Percentiles rank a stretch among this genome's conserved stretches.
Conservation (phyloP, 2,329 filamentous ascomycete genomes). For the Aspergillus pseudonomiae region DNA sequence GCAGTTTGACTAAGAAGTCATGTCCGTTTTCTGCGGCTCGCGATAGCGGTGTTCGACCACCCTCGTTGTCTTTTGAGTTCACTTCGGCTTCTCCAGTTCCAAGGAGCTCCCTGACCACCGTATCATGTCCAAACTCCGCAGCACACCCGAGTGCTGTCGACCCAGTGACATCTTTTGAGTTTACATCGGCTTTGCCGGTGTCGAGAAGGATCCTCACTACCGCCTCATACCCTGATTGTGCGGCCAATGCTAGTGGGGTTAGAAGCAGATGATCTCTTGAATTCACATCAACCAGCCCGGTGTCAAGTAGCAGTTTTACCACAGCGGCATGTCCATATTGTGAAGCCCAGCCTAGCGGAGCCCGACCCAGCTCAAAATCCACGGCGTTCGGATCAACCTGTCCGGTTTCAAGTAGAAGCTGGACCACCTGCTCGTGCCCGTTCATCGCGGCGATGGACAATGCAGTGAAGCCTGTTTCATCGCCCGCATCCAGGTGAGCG, state of each 20-base stretch:
- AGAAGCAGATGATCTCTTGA: neutral
- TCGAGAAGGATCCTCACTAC: neutral
- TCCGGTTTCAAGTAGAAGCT: neutral
- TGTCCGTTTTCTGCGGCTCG: neutral
- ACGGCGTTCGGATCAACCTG: neutral
- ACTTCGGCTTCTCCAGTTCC: neutral
- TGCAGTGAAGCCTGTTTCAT: neutral
- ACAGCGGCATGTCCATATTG: neutral
- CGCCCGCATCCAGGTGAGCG: neutral
- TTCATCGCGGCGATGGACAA: neutral
- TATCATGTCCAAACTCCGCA: conserved; percentile 1
- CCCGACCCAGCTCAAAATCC: neutral
- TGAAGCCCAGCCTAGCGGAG: neutral
- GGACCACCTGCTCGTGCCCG: neutral
- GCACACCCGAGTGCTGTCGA: neutral
- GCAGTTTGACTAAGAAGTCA: conserved; percentile 1
- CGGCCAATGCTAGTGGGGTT: neutral
- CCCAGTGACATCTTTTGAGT: neutral
- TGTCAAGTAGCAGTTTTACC: neutral
- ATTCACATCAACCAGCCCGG: neutral
- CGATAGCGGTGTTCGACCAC: neutral
- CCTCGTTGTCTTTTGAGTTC: neutral
- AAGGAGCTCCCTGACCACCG: neutral
- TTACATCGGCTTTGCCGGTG: neutral
- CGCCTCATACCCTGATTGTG: neutral